Percentiles rank a stretch among this genome's conserved stretches.
phyloP scores from a whole-genome alignment of 257 asterid species.

The Perilla frutescens region DNA sequence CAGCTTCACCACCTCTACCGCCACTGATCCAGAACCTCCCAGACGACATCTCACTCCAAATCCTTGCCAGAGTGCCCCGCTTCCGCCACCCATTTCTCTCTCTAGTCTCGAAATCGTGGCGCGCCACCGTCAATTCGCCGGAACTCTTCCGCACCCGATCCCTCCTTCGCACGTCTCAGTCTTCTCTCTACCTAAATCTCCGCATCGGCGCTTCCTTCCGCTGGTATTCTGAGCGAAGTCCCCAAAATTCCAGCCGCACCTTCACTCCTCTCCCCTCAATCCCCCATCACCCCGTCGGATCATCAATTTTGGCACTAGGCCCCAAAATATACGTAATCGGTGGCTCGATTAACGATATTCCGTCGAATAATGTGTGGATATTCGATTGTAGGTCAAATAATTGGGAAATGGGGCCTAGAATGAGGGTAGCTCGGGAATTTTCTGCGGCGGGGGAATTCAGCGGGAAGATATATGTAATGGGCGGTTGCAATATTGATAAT shows the following conservation, averaged over 20 bases:
- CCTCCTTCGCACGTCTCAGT: constrained; percentile 55
- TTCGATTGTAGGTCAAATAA: constrained; percentile 73
- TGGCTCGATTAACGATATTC: constrained; percentile 72
- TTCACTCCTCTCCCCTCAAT: constrained; percentile 57
- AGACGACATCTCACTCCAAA: constrained; percentile 73
- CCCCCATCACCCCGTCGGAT: constrained; percentile 67
- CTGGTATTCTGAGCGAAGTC: constrained; percentile 61
- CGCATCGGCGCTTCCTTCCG: constrained; percentile 61
- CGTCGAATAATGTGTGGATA: constrained; percentile 62
- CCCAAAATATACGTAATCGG: constrained; percentile 73
- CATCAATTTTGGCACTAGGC: constrained; percentile 66
- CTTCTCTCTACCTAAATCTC: constrained; percentile 65
- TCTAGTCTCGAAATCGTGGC: constrained; percentile 82
- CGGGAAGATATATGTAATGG: constrained; percentile 75
- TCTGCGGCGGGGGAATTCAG: constrained; percentile 69
- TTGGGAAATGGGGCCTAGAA: constrained; percentile 79
- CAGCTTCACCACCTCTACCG: constrained; percentile 22
- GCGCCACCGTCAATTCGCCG: constrained; percentile 50
- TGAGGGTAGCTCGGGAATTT: constrained; percentile 77
- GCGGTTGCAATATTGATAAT: constrained; percentile 87
- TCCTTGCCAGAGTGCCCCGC: constrained; percentile 77
- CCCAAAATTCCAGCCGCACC: constrained; percentile 34
- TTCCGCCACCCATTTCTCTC: constrained; percentile 62
- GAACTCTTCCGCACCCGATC: constrained; percentile 69
- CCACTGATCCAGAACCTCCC: constrained; percentile 68